Evolutionary conservation across 129 eudicot species (phyloP).

Genomic region (Centella asiatica): DNA sequence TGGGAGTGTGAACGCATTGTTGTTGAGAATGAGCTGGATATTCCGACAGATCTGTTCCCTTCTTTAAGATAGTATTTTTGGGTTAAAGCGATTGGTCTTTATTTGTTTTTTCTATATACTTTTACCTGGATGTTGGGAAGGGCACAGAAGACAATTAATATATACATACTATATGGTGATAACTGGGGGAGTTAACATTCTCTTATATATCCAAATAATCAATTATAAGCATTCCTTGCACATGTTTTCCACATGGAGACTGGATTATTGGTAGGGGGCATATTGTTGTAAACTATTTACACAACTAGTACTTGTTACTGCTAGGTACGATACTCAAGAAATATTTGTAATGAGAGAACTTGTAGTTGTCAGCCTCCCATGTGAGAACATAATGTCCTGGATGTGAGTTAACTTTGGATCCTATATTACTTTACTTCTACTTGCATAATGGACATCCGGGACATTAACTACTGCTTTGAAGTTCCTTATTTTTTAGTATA

Average conservation of each 20-base stretch:
- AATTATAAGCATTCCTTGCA: neutral
- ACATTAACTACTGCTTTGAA: neutral
- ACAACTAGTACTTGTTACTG: neutral
- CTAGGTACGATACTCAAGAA: too few species aligned
- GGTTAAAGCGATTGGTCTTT: neutral
- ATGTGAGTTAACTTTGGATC: too few species aligned
- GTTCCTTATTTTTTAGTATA: too few species aligned
- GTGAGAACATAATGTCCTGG: too few species aligned
- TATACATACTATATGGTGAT: neutral
- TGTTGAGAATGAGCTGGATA: neutral
- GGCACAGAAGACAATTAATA: neutral
- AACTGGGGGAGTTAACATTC: constrained; percentile 1
- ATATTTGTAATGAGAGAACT: too few species aligned
- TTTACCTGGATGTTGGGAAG: constrained; percentile 8
- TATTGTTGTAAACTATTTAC: neutral
- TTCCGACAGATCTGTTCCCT: neutral
- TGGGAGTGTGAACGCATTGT: neutral
- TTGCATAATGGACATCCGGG: neutral
- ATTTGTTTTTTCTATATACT: neutral
- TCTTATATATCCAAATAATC: neutral
- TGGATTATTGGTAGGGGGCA: neutral
- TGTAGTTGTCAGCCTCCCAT: too few species aligned
- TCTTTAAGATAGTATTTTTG: constrained; percentile 1
- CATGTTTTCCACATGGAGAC: constrained; percentile 3
- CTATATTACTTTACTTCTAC: neutral